Conservation (phyloP, 2,329 filamentous ascomycete genomes). For the Zasmidium citrigriseum region DNA sequence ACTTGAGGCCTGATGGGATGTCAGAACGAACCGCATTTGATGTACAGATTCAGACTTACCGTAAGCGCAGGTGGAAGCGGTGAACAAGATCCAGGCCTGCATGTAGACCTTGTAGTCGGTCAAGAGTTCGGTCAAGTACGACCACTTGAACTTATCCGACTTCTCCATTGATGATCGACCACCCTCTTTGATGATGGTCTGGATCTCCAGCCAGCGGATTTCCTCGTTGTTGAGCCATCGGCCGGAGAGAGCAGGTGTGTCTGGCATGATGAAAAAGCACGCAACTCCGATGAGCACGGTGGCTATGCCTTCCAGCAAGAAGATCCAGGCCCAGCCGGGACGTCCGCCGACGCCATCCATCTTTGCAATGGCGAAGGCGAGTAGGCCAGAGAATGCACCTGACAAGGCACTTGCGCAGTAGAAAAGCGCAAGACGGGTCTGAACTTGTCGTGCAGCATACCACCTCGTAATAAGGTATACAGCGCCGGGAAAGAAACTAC, state of each 20-base stretch:
- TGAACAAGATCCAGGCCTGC: slow-evolving; percentile 26
- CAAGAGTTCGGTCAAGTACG: slow-evolving; percentile 23
- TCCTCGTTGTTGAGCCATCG: slow-evolving; percentile 32
- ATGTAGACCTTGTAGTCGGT: slow-evolving; percentile 27
- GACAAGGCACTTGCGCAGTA: slow-evolving; percentile 24
- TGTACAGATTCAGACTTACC: slow-evolving; percentile 22
- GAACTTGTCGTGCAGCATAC: slow-evolving; percentile 24
- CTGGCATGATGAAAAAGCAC: slow-evolving; percentile 59
- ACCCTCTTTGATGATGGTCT: slow-evolving; percentile 23
- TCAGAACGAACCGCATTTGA: not conserved
- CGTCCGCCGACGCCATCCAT: slow-evolving; percentile 44
- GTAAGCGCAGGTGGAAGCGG: slow-evolving; percentile 22
- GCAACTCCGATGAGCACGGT: slow-evolving; percentile 55
- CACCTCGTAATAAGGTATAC: slow-evolving; percentile 18
- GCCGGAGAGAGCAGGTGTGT: slow-evolving; percentile 30
- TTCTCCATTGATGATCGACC: slow-evolving; percentile 17
- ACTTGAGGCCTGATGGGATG: slow-evolving; percentile 11
- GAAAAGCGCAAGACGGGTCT: slow-evolving; percentile 26
- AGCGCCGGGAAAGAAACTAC: slow-evolving; percentile 2
- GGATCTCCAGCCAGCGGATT: slow-evolving; percentile 18
- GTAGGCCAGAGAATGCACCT: slow-evolving; percentile 26
- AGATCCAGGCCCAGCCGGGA: slow-evolving; percentile 42
- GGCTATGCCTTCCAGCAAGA: slow-evolving; percentile 59
- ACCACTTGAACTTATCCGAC: slow-evolving; percentile 27
- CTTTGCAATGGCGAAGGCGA: slow-evolving; percentile 34